These are phyloP conservation scores for Pichia pseudocactophila DNA, from an alignment of 805 yeast genomes.

Conservation along the genomic window DNA sequence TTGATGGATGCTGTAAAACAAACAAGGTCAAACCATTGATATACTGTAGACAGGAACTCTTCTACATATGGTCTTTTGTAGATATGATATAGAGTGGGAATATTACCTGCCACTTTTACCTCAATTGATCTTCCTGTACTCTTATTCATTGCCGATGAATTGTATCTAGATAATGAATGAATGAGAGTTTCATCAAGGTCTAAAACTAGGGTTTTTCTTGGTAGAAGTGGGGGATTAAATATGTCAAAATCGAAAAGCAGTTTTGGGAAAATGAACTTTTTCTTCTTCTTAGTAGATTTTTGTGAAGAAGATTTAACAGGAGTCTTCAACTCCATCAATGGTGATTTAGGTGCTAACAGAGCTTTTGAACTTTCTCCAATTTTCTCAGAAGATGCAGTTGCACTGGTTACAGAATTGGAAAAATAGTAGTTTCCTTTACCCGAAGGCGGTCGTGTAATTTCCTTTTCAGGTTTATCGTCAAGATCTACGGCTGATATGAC, in stretches of 20 bases:
- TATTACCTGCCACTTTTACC: conserved; percentile 52
- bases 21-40: conserved; percentile 81
- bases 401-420: no score
- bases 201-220: conserved; percentile 59
- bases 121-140: conserved; percentile 68
- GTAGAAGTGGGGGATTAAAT: conserved; percentile 24
- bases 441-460: neutral
- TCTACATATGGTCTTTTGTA: conserved; percentile 91
- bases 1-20: conserved; percentile 91
- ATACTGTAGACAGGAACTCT: conserved; percentile 65
- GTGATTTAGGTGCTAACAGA: neutral
- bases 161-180: conserved; percentile 73
- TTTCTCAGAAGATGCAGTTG: no score
- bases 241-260: conserved; percentile 27
- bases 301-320: neutral
- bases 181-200: conserved; percentile 93
- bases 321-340: neutral
- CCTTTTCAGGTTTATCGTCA: neutral
- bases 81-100: conserved; percentile 79
- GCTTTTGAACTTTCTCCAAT: neutral
- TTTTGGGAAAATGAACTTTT: conserved; percentile 27
- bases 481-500: neutral
- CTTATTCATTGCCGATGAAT: conserved; percentile 34
- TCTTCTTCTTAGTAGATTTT: conserved; percentile 14
- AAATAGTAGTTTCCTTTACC: no score